Conservation (phyloP, 371 early-diverging fungal genomes). For the Mortierella sp. region DNA sequence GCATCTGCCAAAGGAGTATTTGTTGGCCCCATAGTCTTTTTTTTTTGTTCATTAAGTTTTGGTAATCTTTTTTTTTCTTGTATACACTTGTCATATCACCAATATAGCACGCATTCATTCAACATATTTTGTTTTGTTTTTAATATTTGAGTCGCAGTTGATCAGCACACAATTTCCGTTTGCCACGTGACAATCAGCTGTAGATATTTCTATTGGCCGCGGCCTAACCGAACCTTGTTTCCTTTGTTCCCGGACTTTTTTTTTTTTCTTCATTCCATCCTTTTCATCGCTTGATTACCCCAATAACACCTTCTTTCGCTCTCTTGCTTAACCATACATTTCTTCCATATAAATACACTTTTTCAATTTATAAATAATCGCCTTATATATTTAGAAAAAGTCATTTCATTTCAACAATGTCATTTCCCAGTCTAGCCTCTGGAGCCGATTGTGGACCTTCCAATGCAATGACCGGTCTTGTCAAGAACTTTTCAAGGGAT, state of each 20-base stretch:
- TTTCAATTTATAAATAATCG: neutral
- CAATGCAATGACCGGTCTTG: conserved; percentile 80
- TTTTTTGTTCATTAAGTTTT: neutral
- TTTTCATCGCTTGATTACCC: neutral
- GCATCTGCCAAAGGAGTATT: neutral
- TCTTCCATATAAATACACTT: neutral
- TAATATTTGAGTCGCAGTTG: neutral
- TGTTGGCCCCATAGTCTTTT: neutral
- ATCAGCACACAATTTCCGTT: too few species aligned
- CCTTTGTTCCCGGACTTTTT: neutral
- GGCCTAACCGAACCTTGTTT: neutral
- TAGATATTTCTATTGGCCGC: conserved; percentile 1
- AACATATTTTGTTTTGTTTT: neutral
- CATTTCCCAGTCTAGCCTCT: conserved; percentile 59
- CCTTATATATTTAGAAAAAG: too few species aligned
- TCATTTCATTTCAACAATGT: conserved; percentile 13
- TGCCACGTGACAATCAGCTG: conserved; percentile 13
- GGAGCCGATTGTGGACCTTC: conserved; percentile 86
- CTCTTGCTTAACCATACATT: neutral
- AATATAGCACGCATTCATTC: conserved; percentile 4
- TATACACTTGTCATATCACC: conserved; percentile 1
- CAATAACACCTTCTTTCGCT: neutral
- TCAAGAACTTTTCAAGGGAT: conserved; percentile 85
- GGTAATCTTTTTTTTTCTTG: neutral
- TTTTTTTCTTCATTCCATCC: neutral